Base-by-base conservation (phyloP, 495 filamentous ascomycete genomes). In the Aspergillus sclerotioniger region DNA sequence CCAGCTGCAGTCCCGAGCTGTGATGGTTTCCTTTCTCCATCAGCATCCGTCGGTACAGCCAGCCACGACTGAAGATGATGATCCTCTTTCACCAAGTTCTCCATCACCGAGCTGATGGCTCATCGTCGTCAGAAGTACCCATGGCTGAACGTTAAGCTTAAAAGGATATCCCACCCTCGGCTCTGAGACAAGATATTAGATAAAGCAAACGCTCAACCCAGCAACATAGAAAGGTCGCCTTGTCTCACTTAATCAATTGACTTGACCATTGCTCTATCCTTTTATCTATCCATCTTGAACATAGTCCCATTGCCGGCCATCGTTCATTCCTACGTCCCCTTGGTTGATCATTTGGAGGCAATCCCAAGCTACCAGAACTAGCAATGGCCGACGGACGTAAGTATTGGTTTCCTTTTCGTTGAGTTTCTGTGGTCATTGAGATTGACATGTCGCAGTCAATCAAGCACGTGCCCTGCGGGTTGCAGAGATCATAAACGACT, bases 401-500 rank as follows among this genome's bases (percentile, higher is more conserved):
- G 82, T 67, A 63, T 32, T 59, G 20, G 63, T 48, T 19, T 32
- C 46, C 43, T 19, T 56, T 7, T 20, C 33, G 37, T 21, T 44
- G 16, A 13, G 4, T 17, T 46, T 6, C 17, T 8, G 39, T 8
- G 21, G 25, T 25, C n/a, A 17, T 51, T 51, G 54, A 35, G 49
- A 45, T 53, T 8, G 19, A 8, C 39, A 20, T 41, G 19, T 8
- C 31, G 21, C 68, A 96, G 91, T 95, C 59, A 96, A 96, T 74
- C 84, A 91, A 62, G 87, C 86, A 65, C 88, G 91, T 68, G 87
- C 88, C 58, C 78, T 85, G 66, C 86, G 92, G 69, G 84, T 96
- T 67, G 85, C 88, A 67, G 89, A 96, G 71, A 78, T 96, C 57
- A 88, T 95, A 64, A 81, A 82, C 65, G 91, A 96, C 75, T 96